Evolutionary conservation across 176 grass and related monocot genomes (phyloP).

Genomic region (Raddia guianensis): DNA sequence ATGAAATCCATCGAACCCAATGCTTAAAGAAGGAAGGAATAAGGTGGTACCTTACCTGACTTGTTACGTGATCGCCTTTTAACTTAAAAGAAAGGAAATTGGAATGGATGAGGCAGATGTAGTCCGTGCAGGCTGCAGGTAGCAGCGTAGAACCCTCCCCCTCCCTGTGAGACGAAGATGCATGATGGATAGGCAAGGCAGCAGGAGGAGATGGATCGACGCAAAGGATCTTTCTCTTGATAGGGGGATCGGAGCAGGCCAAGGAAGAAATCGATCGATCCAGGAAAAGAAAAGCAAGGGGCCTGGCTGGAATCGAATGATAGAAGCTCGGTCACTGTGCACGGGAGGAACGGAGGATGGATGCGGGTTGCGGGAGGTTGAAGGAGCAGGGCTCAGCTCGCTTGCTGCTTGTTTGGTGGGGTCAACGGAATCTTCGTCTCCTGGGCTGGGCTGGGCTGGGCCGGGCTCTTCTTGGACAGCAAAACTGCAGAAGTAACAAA

Average conservation of each 20-base stretch:
- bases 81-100: not conserved
- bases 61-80: not conserved
- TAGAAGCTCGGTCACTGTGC: too few species aligned
- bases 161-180: too few species aligned
- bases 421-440: too few species aligned
- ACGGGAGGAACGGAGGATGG: too few species aligned
- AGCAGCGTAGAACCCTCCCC: not conserved
- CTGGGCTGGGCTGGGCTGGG: too few species aligned
- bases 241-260: not conserved
- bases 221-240: not conserved
- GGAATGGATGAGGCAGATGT: not conserved
- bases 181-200: not conserved
- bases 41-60: conserved; percentile 3
- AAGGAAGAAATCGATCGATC: not conserved
- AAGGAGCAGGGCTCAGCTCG: too few species aligned
- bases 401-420: too few species aligned
- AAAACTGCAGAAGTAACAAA: too few species aligned
- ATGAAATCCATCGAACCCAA: not conserved
- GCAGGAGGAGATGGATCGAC: not conserved
- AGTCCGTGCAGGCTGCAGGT: not conserved
- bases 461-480: too few species aligned
- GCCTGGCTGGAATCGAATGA: not conserved
- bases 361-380: too few species aligned
- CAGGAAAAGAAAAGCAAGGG: not conserved
- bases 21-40: not conserved